Percentiles rank a stretch among this genome's conserved stretches.
phyloP scores from a whole-genome alignment of 129 eudicot species.

The Flaveria trinervia region DNA sequence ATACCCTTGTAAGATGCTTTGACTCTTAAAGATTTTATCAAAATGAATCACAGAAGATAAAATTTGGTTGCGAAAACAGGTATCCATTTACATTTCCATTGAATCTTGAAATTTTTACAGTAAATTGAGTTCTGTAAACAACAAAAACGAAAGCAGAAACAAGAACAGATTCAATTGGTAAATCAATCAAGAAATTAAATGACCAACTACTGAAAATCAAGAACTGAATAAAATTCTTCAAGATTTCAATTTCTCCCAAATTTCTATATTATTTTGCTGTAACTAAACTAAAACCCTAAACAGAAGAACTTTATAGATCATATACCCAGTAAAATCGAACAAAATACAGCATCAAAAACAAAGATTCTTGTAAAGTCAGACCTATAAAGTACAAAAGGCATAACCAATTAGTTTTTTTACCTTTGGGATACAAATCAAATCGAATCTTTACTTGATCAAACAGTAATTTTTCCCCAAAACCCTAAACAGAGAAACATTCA shows the following conservation, averaged over 20 bases:
- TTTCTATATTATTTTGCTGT: not conserved
- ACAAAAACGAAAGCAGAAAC: not conserved
- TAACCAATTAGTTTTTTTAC: conserved; percentile 23
- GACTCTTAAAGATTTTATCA: not conserved
- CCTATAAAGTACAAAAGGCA: conserved; percentile 5
- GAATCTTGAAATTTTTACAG: not conserved
- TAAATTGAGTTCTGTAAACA: not conserved
- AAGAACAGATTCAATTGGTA: not conserved
- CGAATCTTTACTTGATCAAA: conserved; percentile 31
- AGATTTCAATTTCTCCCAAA: conserved; percentile 5
- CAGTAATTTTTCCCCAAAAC: conserved; percentile 20
- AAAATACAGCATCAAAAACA: conserved; percentile 16
- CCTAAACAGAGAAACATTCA: conserved; percentile 23
- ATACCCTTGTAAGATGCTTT: not conserved
- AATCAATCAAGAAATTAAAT: conserved; percentile 11
- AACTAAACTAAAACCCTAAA: conserved; percentile 30
- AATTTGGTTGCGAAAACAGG: not conserved
- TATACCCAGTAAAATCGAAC: conserved; percentile 20
- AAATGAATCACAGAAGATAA: not conserved
- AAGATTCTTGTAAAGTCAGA: conserved; percentile 14
- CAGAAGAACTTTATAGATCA: not conserved
- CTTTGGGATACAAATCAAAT: conserved; percentile 34
- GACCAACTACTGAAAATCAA: not conserved
- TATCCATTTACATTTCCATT: conserved; percentile 8
- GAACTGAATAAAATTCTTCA: not conserved